Percentiles rank a stretch among this genome's conserved stretches.
phyloP scores from a whole-genome alignment of 2,329 filamentous ascomycete genomes.

The Alternaria sp. region DNA sequence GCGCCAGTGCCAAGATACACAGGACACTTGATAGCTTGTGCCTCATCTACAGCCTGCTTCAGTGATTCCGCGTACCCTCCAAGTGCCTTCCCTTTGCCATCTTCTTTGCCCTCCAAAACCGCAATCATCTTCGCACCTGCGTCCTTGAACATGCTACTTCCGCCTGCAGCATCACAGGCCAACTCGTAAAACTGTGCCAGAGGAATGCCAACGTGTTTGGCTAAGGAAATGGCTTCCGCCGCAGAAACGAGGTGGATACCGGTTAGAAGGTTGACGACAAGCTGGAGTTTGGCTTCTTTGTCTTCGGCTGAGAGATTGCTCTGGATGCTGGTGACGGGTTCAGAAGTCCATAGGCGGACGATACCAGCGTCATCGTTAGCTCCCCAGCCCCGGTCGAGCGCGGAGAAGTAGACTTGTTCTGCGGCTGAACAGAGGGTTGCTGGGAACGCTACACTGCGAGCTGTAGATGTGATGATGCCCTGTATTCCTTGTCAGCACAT shows the following conservation, averaged over 20 bases:
- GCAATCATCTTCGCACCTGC: conserved; percentile 45
- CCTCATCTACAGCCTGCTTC: conserved; percentile 43
- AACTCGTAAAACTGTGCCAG: conserved; percentile 49
- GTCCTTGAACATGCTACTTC: conserved; percentile 47
- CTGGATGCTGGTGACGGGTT: conserved; percentile 50
- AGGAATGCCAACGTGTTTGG: conserved; percentile 49
- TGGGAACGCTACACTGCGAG: conserved; percentile 66
- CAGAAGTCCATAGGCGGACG: conserved; percentile 62
- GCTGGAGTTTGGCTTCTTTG: conserved; percentile 45
- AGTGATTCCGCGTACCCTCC: conserved; percentile 33
- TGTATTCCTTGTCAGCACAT: conserved; percentile 29
- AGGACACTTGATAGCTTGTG: conserved; percentile 48
- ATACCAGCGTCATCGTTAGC: conserved; percentile 64
- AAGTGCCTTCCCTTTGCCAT: conserved; percentile 27
- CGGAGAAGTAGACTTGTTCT: conserved; percentile 71
- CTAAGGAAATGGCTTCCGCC: conserved; percentile 50
- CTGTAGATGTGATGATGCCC: conserved; percentile 73
- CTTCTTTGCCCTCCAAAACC: conserved; percentile 41
- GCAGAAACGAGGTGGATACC: conserved; percentile 50
- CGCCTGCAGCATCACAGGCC: conserved; percentile 49
- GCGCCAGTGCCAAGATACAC: conserved; percentile 46
- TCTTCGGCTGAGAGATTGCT: conserved; percentile 33
- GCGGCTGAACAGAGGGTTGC: conserved; percentile 69
- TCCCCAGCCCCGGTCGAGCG: conserved; percentile 66
- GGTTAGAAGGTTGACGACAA: conserved; percentile 46